Percentiles rank a stretch among this genome's conserved stretches.
These are phyloP conservation scores for Syzygium malaccense DNA, from an alignment of 441 rosid species.

Conservation along the genomic window DNA sequence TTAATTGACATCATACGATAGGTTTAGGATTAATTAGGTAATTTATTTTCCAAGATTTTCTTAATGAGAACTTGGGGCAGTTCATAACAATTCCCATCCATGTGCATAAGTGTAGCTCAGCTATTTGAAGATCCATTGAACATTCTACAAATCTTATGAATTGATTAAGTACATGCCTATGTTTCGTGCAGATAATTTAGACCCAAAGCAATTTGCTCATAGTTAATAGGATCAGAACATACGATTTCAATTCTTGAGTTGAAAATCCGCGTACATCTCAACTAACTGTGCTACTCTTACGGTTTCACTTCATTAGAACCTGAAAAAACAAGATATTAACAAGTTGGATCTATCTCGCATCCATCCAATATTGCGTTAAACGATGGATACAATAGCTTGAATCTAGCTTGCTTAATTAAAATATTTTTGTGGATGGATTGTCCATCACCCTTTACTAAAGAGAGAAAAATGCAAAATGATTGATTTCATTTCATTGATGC, in stretches of 20 bases:
- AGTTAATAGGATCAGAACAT: not conserved
- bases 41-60: not conserved
- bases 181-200: not conserved
- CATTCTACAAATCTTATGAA: not conserved
- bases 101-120: not conserved
- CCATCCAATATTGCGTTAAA: not conserved
- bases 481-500: not conserved
- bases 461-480: not conserved
- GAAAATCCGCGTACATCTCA: not conserved
- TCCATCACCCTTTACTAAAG: not conserved
- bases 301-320: not conserved
- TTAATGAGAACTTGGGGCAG: not conserved
- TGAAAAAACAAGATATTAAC: not conserved
- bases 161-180: not conserved
- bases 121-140: not conserved
- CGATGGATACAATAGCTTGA: not conserved
- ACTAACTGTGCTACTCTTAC: not conserved
- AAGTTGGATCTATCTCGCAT: not conserved
- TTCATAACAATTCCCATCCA: not conserved
- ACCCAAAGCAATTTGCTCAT: rapidly evolving
- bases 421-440: not conserved
- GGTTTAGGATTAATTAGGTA: not conserved
- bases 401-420: not conserved
- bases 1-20: not conserved
- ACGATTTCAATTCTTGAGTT: not conserved